Percentiles rank a stretch among this genome's conserved stretches.
Evolutionary conservation across 169 alveolate genomes (phyloP).

Genomic region (Plasmodium sp.): DNA sequence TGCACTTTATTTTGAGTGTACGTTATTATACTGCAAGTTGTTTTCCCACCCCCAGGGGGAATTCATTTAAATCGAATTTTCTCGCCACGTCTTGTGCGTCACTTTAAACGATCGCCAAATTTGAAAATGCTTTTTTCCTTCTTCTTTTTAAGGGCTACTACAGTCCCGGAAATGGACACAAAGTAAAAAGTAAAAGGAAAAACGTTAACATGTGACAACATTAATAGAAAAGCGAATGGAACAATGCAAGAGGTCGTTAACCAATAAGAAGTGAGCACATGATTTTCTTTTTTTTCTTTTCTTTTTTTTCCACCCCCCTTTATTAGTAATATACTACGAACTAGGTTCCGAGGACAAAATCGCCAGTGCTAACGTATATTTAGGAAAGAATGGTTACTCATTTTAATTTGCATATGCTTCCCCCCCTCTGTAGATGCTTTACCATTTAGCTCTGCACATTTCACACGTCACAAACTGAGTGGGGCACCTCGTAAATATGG

Average conservation of each 20-base stretch:
- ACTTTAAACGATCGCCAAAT: not conserved
- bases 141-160: slow-evolving; percentile 60
- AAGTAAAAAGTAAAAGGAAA: slow-evolving; percentile 61
- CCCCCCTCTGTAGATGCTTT: not conserved
- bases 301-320: not conserved
- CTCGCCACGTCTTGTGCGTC: not conserved
- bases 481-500: not conserved
- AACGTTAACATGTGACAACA: not conserved
- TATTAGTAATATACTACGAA: slow-evolving; percentile 59
- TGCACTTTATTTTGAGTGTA: not conserved
- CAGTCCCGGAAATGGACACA: slow-evolving; percentile 73
- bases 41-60: not conserved
- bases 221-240: not conserved
- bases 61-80: not conserved
- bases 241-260: not conserved
- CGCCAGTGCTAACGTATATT: slow-evolving; percentile 13
- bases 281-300: not conserved
- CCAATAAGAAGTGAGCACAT: not conserved
- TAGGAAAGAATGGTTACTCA: slow-evolving; percentile 72
- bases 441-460: not conserved
- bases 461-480: not conserved
- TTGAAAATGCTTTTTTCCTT: slow-evolving; percentile 21
- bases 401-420: not conserved
- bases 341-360: slow-evolving; percentile 50
- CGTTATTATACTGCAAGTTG: not conserved